Evolutionary conservation across 2,329 filamentous ascomycete genomes (phyloP).

Genomic region (Magnaporthiopsis incrustans): DNA sequence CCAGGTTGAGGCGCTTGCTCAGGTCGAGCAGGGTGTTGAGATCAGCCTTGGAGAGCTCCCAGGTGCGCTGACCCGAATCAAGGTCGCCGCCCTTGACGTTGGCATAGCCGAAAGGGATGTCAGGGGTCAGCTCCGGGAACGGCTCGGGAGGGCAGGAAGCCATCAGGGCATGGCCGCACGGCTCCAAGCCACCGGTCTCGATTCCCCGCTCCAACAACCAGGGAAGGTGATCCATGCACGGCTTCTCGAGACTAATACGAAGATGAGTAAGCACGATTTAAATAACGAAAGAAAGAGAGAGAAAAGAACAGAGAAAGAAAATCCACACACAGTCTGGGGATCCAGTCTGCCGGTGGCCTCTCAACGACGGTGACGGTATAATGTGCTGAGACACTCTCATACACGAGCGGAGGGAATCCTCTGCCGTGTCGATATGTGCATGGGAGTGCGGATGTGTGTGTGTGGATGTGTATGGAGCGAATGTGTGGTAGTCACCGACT

Average conservation of each 20-base stretch:
- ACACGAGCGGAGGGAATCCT: slow-evolving; percentile 1
- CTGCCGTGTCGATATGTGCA: slow-evolving; percentile 6
- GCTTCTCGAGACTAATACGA: slow-evolving; percentile 65
- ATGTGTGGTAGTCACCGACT: background rate
- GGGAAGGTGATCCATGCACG: slow-evolving; percentile 87
- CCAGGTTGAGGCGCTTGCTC: slow-evolving; percentile 72
- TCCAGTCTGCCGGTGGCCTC: background rate
- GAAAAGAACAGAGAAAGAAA: background rate
- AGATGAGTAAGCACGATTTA: background rate
- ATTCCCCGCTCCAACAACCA: slow-evolving; percentile 58
- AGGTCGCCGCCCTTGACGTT: slow-evolving; percentile 24
- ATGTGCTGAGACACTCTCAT: slow-evolving; percentile 3
- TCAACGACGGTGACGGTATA: background rate
- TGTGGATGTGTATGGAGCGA: background rate
- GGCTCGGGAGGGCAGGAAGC: slow-evolving; percentile 74
- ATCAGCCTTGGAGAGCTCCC: slow-evolving; percentile 69
- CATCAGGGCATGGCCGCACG: slow-evolving; percentile 90
- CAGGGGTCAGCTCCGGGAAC: slow-evolving; percentile 38
- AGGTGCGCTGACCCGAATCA: slow-evolving; percentile 61
- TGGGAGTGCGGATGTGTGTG: background rate
- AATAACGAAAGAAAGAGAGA: background rate
- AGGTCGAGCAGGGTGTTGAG: slow-evolving; percentile 76
- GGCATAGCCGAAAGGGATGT: slow-evolving; percentile 44
- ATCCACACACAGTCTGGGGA: background rate
- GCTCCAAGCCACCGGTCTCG: slow-evolving; percentile 52